Evolutionary conservation across 257 asterid species (phyloP).

Genomic region (Scutellaria minor): DNA sequence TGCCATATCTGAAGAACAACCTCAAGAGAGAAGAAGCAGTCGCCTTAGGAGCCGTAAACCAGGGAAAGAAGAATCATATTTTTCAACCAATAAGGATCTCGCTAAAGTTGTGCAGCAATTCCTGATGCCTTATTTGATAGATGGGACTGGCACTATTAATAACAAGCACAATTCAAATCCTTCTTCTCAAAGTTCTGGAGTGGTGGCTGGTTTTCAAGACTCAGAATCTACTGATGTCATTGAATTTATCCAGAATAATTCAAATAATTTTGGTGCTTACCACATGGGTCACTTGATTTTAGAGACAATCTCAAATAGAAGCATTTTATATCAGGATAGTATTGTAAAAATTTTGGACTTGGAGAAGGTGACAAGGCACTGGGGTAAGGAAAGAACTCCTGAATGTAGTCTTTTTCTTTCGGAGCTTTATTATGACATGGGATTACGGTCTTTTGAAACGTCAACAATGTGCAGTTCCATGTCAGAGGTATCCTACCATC

Average conservation of each 20-base stretch:
- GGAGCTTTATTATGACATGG: conserved; percentile 87
- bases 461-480: conserved; percentile 51
- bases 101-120: conserved; percentile 75
- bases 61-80: conserved; percentile 79
- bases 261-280: conserved; percentile 74
- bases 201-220: conserved; percentile 49
- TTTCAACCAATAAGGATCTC: conserved; percentile 71
- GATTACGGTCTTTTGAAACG: conserved; percentile 61
- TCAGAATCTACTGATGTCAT: conserved; percentile 62
- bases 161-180: conserved; percentile 41
- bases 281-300: conserved; percentile 84
- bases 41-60: conserved; percentile 96
- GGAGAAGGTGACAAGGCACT: conserved; percentile 82
- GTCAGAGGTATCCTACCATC: conserved; percentile 84
- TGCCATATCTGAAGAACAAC: conserved; percentile 70
- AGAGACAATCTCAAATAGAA: conserved; percentile 71
- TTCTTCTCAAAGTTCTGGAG: conserved; percentile 48
- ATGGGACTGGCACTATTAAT: conserved; percentile 48
- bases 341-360: conserved; percentile 71
- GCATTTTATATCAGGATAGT: conserved; percentile 59
- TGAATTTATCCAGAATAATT: conserved; percentile 62
- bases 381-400: conserved; percentile 85
- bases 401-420: conserved; percentile 88
- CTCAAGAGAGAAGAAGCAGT: conserved; percentile 97
- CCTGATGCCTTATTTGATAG: conserved; percentile 65